Evolutionary conservation across 2,329 filamentous ascomycete genomes (phyloP), one percentile per base, ranked within the genome.

Genomic region (Fusarium mundagurra): DNA sequence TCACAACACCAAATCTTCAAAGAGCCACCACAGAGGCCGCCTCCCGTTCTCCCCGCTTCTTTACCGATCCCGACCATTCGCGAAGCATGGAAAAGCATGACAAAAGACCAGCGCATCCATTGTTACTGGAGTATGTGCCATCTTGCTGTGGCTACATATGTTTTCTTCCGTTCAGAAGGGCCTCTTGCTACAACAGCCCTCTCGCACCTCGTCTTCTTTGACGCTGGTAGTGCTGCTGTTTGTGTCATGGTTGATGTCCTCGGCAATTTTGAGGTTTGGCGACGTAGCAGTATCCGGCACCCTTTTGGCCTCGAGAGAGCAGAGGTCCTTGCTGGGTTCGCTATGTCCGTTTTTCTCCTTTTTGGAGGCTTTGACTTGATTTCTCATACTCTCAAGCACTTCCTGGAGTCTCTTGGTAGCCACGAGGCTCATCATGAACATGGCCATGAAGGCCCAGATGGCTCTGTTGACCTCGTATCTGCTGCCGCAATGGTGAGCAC

Each of bases 231-330:
- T 39, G 96, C 96, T 9, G 92, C 95, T 54, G 90, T 98, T 10
- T 98, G 96, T 81, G 95, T 98, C 8, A 92, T 91, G 18, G 96
- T 98, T 53, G 96, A 99, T 80, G 94, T 98, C 4, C 90, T 98
- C 54, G 92, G 94, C 59, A 99, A 99, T 82, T 99, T 99, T 78
- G 96, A 99, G 81, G 95, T 98, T 45, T 99, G 96, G 96, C 94
- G 94, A 74, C 90, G 96, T 53, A 96, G 94, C 76, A 97, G 92
- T 75, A 93, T 99, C 77, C 92, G 95, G 31, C 95, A 99, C 83
- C 96, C 96, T 0, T 99, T 99, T 80, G 95, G 92, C 8, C 89
- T 99, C 31, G 94, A 98, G 84, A 91, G 96, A 61, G 93, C 94
- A 67, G 96, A 99, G 83, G 96, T 99, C 10, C 89, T 99, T 22